These are phyloP conservation scores for Tothia fuscella DNA, from an alignment of 2,329 filamentous ascomycete genomes.

Conservation along the genomic window DNA sequence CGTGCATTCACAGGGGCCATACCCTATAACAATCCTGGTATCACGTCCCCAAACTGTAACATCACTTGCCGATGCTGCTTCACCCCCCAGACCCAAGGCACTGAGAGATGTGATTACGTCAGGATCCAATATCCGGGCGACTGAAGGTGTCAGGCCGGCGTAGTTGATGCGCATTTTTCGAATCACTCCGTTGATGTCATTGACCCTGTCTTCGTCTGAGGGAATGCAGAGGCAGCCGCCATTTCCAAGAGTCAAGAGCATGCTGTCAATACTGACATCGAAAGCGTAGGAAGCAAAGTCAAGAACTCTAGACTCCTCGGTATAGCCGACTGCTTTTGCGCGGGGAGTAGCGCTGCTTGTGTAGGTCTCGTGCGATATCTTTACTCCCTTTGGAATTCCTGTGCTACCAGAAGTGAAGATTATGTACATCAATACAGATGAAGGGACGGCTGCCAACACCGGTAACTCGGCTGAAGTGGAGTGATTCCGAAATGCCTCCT, in stretches of 20 bases:
- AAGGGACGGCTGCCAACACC: conserved; percentile 3
- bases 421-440: conserved; percentile 55
- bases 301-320: conserved; percentile 46
- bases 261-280: conserved; percentile 46
- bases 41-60: conserved; percentile 28
- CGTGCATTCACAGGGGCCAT: conserved; percentile 32
- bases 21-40: conserved; percentile 30
- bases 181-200: conserved; percentile 40
- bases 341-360: conserved; percentile 47
- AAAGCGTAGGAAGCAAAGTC: conserved; percentile 80
- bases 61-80: conserved; percentile 27
- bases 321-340: conserved; percentile 22
- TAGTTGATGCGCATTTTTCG: conserved; percentile 41
- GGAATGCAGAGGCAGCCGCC: conserved; percentile 51
- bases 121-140: conserved; percentile 35
- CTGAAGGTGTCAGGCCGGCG: conserved; percentile 44
- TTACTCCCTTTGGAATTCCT: conserved; percentile 66
- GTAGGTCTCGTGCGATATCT: conserved; percentile 65
- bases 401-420: conserved; percentile 80
- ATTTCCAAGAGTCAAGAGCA: conserved; percentile 12
- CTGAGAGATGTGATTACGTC: conserved; percentile 29
- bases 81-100: conserved; percentile 29
- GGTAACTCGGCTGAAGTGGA: conserved; percentile 5
- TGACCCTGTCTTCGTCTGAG: conserved; percentile 38
- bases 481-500: not conserved